Base-by-base conservation (phyloP, 106 monocot genomes). In the Apostasia shenzhenica region DNA sequence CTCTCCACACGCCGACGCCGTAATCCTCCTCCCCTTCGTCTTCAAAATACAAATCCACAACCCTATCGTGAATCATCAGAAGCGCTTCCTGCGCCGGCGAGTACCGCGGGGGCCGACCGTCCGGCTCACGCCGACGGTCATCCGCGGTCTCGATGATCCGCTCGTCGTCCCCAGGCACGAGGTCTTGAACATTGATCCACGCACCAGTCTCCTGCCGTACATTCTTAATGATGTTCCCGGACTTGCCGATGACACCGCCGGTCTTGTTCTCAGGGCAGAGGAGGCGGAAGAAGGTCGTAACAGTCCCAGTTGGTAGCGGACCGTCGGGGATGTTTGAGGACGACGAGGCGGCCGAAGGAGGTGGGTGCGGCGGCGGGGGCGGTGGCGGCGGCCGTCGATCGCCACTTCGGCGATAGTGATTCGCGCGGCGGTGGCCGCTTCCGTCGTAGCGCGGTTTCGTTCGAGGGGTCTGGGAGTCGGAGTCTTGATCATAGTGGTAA, bases 21-120 rank as follows among this genome's bases (percentile, higher is more conserved):
- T 75, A 68, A 0, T 74, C 69, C 39, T 54, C 81, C 13, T 78
- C 79, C 10, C 71, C 67, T 4, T 45, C 72, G 12, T 65, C 57
- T 56, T 78, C 88, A 37, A 76, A 61, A 58, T 81, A 83, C 40
- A 73, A 66, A 46, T 92, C 92, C 9, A 93, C 63, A 5, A 93
- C 87, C 81, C 85, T 74, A 61, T 82, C 80, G 65, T 99, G 99
- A 43, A 99, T 79, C 75, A 87, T 9, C 8, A 85, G 59, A 51
- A 99, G 63, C 44, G 99, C 99, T 47, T 99, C 90, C 70, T 93
- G 87, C 1, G 99, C 99, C 4, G 99, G 93, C 6, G 92, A 93
- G 76, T 82, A 88, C 66, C 63, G 69, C n/a, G 93, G 93, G 0
- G 93, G 93, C 12, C 93, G 71, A 50, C 99, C 99, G 43, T 99